Percentiles rank a stretch among this genome's conserved stretches.
These are phyloP conservation scores for Setomelanomma holmii DNA, from an alignment of 2,329 filamentous ascomycete species.

Conservation along the genomic window DNA sequence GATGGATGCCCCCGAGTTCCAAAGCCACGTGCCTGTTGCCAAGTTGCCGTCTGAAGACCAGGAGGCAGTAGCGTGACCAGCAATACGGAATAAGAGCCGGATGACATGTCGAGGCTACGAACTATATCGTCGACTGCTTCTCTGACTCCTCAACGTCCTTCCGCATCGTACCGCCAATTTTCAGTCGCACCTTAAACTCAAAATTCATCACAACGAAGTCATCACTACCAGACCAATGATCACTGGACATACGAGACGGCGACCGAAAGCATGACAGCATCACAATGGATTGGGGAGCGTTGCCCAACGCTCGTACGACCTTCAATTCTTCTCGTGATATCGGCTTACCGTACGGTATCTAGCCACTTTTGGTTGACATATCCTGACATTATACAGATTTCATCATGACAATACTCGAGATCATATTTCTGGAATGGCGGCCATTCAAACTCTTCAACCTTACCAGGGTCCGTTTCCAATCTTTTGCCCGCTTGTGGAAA, in stretches of 20 bases:
- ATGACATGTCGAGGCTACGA: too few species aligned
- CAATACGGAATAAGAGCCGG: slow-evolving; percentile 1
- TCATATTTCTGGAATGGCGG: slow-evolving; percentile 34
- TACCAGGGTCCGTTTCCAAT: slow-evolving; percentile 37
- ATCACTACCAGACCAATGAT: not conserved
- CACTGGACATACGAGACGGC: not conserved
- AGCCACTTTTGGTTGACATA: too few species aligned
- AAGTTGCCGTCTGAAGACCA: not conserved
- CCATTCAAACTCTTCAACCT: slow-evolving; percentile 39
- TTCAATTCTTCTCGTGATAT: slow-evolving; percentile 30
- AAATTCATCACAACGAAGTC: too few species aligned
- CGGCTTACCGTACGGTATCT: slow-evolving; percentile 34
- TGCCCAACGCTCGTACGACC: slow-evolving; percentile 39
- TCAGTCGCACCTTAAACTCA: too few species aligned
- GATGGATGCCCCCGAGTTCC: too few species aligned
- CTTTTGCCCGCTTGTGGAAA: slow-evolving; percentile 47
- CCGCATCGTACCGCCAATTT: too few species aligned
- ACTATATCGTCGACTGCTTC: too few species aligned
- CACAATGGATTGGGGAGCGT: slow-evolving; percentile 23
- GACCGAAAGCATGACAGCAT: slow-evolving; percentile 11
- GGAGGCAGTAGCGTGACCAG: not conserved
- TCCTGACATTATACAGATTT: slow-evolving; percentile 33
- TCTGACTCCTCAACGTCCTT: too few species aligned
- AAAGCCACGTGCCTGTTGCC: too few species aligned
- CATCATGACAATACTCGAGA: slow-evolving; percentile 42